A percentile compares a stretch with the other conserved stretches of the same genome.
phyloP scores from a whole-genome alignment of 2,329 filamentous ascomycete species.

The Phialophora tarda region DNA sequence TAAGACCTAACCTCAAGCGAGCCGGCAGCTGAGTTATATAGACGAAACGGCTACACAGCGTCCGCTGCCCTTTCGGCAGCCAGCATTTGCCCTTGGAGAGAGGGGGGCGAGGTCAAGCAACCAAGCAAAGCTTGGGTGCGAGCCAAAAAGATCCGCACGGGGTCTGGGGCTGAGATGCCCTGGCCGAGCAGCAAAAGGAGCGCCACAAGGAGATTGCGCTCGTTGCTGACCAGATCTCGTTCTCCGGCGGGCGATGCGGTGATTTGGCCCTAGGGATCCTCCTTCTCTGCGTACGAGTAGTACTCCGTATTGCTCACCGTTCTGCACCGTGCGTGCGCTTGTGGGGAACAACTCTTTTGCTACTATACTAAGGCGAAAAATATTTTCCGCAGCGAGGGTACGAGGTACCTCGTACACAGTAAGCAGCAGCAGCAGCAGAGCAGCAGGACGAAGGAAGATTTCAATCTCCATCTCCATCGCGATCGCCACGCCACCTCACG shows the following conservation, averaged over 20 bases:
- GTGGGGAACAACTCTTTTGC: background rate
- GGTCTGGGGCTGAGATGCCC: conserved; percentile 6
- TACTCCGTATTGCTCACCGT: background rate
- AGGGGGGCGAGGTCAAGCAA: conserved; percentile 16
- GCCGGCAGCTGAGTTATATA: conserved; percentile 23
- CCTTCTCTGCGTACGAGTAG: background rate
- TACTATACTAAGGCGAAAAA: no score
- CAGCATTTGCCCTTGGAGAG: conserved; percentile 9
- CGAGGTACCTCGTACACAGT: no score
- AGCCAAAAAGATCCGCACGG: conserved; percentile 5
- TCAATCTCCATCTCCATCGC: conserved; percentile 3
- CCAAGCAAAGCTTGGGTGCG: conserved; percentile 12
- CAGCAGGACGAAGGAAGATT: background rate
- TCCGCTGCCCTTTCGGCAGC: background rate
- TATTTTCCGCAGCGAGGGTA: no score
- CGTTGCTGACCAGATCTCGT: background rate
- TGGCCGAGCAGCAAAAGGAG: background rate
- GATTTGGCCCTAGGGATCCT: conserved; percentile 7
- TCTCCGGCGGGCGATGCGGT: conserved; percentile 12
- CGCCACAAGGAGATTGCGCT: conserved; percentile 12
- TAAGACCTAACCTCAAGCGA: conserved; percentile 25
- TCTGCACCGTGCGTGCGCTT: background rate
- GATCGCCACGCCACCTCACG: background rate
- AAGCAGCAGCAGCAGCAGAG: no score
- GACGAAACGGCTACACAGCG: background rate